phyloP scores from a whole-genome alignment of 176 grass and related monocot species.

The Rhipidocladum racemiflorum region DNA sequence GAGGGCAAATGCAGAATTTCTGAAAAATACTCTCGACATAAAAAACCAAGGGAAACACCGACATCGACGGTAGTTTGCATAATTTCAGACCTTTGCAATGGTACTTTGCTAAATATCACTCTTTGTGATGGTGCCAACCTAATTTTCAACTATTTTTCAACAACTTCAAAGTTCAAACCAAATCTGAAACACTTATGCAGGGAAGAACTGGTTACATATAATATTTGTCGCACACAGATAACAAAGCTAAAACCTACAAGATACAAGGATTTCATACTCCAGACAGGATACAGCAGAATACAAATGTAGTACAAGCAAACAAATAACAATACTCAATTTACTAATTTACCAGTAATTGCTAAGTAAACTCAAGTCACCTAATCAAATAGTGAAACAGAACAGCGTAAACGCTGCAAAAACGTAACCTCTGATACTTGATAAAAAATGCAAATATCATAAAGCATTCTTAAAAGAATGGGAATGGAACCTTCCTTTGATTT shows the following conservation, averaged over 20 bases:
- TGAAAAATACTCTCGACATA: too few species aligned
- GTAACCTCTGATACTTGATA: constrained; percentile 11
- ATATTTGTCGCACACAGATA: constrained; percentile 3
- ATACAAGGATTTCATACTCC: background rate
- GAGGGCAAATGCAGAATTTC: too few species aligned
- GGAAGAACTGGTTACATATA: background rate
- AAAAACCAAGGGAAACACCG: too few species aligned
- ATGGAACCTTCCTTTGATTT: background rate
- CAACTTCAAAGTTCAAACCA: constrained; percentile 7
- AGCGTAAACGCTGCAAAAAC: constrained; percentile 11
- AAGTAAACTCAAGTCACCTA: background rate
- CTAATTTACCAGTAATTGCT: background rate
- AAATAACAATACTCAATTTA: background rate
- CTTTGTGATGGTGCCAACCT: too few species aligned
- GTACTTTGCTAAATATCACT: too few species aligned
- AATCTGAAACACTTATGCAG: background rate
- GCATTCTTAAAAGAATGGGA: background rate
- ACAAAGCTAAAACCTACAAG: constrained; percentile 19
- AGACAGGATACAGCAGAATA: constrained; percentile 6
- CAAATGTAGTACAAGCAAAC: constrained; percentile 1
- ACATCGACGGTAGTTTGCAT: too few species aligned
- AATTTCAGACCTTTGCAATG: too few species aligned
- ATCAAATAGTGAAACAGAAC: constrained; percentile 19
- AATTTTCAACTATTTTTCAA: background rate
- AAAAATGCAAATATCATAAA: constrained; percentile 12